Conservation (phyloP, 164 flowering plant species). For the Hamamelis virginiana region DNA sequence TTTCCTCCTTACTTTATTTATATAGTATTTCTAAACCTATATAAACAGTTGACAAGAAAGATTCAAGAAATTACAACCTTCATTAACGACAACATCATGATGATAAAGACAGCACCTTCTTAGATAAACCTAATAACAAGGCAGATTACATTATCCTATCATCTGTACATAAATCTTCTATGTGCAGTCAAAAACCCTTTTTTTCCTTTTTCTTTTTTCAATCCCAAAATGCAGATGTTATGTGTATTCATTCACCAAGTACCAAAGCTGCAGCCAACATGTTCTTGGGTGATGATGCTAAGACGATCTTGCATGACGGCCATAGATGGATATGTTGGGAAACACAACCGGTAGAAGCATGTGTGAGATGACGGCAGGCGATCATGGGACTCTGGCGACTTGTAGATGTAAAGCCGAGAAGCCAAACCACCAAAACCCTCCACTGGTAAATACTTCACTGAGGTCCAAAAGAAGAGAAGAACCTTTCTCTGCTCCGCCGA, state of each 20-base stretch:
- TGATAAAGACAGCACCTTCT: conserved; percentile 4
- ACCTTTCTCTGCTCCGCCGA: conserved; percentile 54
- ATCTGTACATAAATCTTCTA: conserved; percentile 36
- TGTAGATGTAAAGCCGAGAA: conserved; percentile 59
- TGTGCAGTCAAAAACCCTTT: conserved; percentile 32
- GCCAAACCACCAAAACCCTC: conserved; percentile 84
- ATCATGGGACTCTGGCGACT: conserved; percentile 37
- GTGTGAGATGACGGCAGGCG: conserved; percentile 74
- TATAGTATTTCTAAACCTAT: conserved; percentile 13
- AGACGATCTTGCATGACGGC: conserved; percentile 44
- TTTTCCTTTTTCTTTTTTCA: too few relatives aligned
- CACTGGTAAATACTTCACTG: conserved; percentile 70
- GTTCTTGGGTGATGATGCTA: conserved; percentile 54
- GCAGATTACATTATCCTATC: conserved; percentile 14
- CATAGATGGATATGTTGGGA: conserved; percentile 53
- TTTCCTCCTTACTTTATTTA: conserved; percentile 17
- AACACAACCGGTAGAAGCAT: conserved; percentile 54
- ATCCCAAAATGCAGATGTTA: conserved; percentile 5
- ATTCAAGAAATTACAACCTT: conserved; percentile 18
- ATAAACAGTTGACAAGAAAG: conserved; percentile 18
- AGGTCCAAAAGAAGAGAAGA: conserved; percentile 94
- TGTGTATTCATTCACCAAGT: conserved; percentile 38
- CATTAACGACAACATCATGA: background rate
- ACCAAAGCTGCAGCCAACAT: conserved; percentile 73
- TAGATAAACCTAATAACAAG: background rate